Conservation (phyloP, 2,329 filamentous ascomycete species). For the Cladophialophora bantiana region DNA sequence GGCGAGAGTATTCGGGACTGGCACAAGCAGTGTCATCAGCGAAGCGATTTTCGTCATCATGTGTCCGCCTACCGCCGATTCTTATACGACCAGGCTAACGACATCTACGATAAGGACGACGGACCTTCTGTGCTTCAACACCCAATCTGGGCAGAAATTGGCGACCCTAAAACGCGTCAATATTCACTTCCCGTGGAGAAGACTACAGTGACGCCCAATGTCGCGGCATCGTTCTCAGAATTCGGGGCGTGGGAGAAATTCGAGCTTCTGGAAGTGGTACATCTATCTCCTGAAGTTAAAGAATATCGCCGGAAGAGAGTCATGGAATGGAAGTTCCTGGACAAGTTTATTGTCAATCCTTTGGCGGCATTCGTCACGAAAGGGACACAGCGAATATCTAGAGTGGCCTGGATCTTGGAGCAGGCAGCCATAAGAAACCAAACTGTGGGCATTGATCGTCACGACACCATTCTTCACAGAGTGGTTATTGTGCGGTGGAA, state of each 20-base stretch:
- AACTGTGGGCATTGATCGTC: background rate
- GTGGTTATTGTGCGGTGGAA: slow-evolving; percentile 58
- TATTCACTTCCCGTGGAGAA: slow-evolving; percentile 38
- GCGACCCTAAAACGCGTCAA: slow-evolving; percentile 43
- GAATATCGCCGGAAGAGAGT: slow-evolving; percentile 13
- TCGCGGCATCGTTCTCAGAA: slow-evolving; percentile 65
- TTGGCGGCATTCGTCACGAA: slow-evolving; percentile 7
- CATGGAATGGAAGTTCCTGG: slow-evolving; percentile 13
- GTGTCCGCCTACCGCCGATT: slow-evolving; percentile 68
- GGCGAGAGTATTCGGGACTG: slow-evolving; percentile 54
- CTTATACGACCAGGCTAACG: slow-evolving; percentile 69
- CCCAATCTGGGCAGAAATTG: slow-evolving; percentile 62
- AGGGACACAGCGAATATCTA: slow-evolving; percentile 6
- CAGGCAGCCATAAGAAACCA: slow-evolving; percentile 17
- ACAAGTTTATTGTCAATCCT: slow-evolving; percentile 13
- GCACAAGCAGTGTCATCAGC: slow-evolving; percentile 54
- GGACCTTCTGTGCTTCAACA: slow-evolving; percentile 45
- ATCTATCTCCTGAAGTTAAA: slow-evolving; percentile 53
- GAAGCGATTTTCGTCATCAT: slow-evolving; percentile 68
- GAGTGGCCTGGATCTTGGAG: slow-evolving; percentile 26
- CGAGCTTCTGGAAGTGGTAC: slow-evolving; percentile 55
- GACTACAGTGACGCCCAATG: slow-evolving; percentile 75
- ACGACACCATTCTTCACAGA: slow-evolving; percentile 26
- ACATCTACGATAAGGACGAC: slow-evolving; percentile 51
- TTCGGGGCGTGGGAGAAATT: slow-evolving; percentile 52